Base-by-base conservation (phyloP, 306 rosid species). In the Carpinus fangiana region DNA sequence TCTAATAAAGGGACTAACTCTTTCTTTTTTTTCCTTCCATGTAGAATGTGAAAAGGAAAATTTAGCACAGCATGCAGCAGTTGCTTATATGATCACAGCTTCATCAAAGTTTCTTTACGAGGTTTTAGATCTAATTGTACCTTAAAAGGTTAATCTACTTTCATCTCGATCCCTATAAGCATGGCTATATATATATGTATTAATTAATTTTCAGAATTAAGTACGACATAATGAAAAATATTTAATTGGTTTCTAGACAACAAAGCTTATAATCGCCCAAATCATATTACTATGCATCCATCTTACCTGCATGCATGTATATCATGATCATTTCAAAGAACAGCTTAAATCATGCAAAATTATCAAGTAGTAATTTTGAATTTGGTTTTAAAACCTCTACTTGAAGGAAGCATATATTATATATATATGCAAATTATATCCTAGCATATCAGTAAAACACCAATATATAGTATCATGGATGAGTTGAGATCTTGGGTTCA, bases 31-130 rank as follows among this genome's bases (percentile, higher is more conserved):
- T 70, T 77, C 76, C 78, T 77, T 81, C 62, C 82, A 41, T 68
- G 80, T 41, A 74, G 77, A 74, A 61, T 77, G 82, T 75, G 68
- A 70, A 76, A 83, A 61, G 20, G 56, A 69, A 80, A 86, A 76
- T 81, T 82, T 73, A 76, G 45, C 82, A 57, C 74, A 81, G 47
- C 82, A 23, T 23, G 26, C 26, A 73, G 76, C 78, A 26, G 65
- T 12, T 38, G 14, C 59, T 56, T 70, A 56, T 60, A 0, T 70
- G n/a, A 20, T 34, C 17, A 7, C 41, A 1, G 18, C 54, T 61
- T 43, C 26, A 31, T 43, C 26, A 31, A 23, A n/a, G 7, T 72
- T 18, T 59, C 52, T 59, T 59, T 12, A 59, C n/a, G 38, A 26
- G 31, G 36, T 59, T 59, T 12, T 59, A 23, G 23, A 17, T 10